A percentile compares a stretch with the other conserved stretches of the same genome.
Evolutionary conservation across 1,139 yeast species (phyloP).

Genomic region (Taphrina pruni): DNA sequence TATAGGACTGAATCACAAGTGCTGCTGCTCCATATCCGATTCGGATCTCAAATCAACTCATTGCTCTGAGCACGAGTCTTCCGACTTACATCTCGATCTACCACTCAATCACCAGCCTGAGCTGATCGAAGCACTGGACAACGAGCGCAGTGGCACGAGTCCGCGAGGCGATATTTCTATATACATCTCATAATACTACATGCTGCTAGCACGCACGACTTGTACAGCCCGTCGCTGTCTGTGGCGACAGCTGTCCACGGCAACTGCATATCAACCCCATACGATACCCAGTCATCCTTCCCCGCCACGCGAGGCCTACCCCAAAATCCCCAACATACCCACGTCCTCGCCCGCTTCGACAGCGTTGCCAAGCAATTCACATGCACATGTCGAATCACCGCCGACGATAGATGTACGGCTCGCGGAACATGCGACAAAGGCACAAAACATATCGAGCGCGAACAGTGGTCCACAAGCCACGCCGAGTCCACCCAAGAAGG

Average conservation of each 20-base stretch:
- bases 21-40: too few relatives aligned
- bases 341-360: conserved; percentile 11
- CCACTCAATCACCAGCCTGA: too few relatives aligned
- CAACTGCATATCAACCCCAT: conserved; percentile 21
- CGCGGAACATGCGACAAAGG: not conserved
- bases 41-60: too few relatives aligned
- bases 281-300: conserved; percentile 25
- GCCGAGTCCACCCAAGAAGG: conserved; percentile 17
- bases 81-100: too few relatives aligned
- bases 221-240: conserved; percentile 14
- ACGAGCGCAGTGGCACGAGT: too few relatives aligned
- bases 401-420: conserved; percentile 15
- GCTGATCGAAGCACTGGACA: too few relatives aligned
- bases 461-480: not conserved
- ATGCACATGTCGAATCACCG: conserved; percentile 3
- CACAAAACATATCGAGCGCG: not conserved
- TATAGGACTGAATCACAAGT: too few relatives aligned
- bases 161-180: too few relatives aligned
- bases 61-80: too few relatives aligned
- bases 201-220: not conserved
- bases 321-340: conserved; percentile 19
- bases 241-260: conserved; percentile 13
- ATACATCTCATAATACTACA: not conserved
- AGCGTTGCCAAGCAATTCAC: conserved; percentile 10
- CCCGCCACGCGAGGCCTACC: conserved; percentile 24